phyloP scores from a whole-genome alignment of 352 stramenopile species.

The Phytophthora meadii region DNA sequence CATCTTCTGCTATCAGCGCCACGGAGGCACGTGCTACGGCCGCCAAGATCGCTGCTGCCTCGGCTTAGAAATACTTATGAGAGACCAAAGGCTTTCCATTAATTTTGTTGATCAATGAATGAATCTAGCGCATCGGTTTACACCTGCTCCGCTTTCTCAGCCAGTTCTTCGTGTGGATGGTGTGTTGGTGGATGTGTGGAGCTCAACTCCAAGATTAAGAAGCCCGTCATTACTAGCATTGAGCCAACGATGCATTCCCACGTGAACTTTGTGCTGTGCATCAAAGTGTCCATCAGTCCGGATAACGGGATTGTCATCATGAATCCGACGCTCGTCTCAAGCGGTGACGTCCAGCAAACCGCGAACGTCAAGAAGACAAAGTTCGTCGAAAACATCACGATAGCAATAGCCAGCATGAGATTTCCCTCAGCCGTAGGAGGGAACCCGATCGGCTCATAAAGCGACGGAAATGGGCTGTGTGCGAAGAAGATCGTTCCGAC shows the following conservation, averaged over 20 bases:
- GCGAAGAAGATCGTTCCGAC: constrained; percentile 49
- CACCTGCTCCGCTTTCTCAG: not conserved
- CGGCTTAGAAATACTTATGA: constrained; percentile 15
- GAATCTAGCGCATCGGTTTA: not conserved
- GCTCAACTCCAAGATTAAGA: constrained; percentile 25
- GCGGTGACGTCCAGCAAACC: constrained; percentile 60
- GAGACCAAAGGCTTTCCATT: not conserved
- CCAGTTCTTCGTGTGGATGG: constrained; percentile 12
- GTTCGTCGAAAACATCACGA: constrained; percentile 46
- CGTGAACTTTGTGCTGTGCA: constrained; percentile 55
- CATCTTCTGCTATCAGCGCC: constrained; percentile 35
- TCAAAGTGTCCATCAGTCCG: constrained; percentile 48
- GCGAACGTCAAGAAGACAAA: constrained; percentile 51
- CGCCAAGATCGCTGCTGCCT: constrained; percentile 37
- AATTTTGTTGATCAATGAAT: too few relatives aligned
- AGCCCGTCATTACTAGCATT: constrained; percentile 47
- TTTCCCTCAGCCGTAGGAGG: constrained; percentile 43
- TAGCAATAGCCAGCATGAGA: constrained; percentile 40
- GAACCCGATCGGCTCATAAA: constrained; percentile 61
- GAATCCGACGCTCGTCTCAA: constrained; percentile 67
- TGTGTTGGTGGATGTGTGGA: constrained; percentile 17
- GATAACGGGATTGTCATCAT: constrained; percentile 70
- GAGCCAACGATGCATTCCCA: constrained; percentile 56
- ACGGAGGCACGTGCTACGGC: constrained; percentile 32
- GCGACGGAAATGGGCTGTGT: constrained; percentile 41